Base-by-base conservation (phyloP, 495 filamentous ascomycete species). In the Bathelium albidoporum region DNA sequence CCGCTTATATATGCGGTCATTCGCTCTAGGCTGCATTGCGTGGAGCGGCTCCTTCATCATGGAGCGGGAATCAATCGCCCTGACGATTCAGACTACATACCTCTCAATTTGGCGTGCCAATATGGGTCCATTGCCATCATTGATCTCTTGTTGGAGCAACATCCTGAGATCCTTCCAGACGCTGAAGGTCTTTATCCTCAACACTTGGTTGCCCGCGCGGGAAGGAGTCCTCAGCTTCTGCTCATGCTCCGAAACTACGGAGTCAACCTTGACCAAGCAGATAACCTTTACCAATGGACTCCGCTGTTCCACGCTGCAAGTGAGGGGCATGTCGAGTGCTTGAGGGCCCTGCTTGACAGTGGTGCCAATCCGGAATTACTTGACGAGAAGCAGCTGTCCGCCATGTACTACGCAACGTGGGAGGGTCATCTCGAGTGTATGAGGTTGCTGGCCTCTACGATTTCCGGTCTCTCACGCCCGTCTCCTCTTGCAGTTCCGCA, bases 331-430 rank as follows among this genome's bases (percentile, higher is more conserved):
- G 88, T 96, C 20, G 83, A 87, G 45, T 97, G 91, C 69, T 78
- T 97, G 32, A 82, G 87, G 59, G 87, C 85, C 0, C 81, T 98
- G 22, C 77, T 98, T 7, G 81, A 89, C 52, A 79, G 86, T 59
- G 86, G 86, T 26, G 94, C 87, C 26, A 82, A 90, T 69, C 81
- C 85, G 7, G 83, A 87, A 62, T 87, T 90, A 52, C 73, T 87
- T 31, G 94, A 98, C 70, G 94, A 98, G 73, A 97, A 97, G 73
- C 87, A 86, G 22, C 79, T 96, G 7, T 89, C 91, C 3, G 91
- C 94, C 9, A 89, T 97, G 88, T 97, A 98, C 73, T 97, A 98
- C 76, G 95, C 94, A 22, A 91, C 93, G 0, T 98, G 95, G 95
- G 94, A 98, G 78, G 95, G 95, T 0, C 89, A 97, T 72, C 75